phyloP scores from a whole-genome alignment of 2,329 filamentous ascomycete genomes.

The Cladophialophora yegresii region DNA sequence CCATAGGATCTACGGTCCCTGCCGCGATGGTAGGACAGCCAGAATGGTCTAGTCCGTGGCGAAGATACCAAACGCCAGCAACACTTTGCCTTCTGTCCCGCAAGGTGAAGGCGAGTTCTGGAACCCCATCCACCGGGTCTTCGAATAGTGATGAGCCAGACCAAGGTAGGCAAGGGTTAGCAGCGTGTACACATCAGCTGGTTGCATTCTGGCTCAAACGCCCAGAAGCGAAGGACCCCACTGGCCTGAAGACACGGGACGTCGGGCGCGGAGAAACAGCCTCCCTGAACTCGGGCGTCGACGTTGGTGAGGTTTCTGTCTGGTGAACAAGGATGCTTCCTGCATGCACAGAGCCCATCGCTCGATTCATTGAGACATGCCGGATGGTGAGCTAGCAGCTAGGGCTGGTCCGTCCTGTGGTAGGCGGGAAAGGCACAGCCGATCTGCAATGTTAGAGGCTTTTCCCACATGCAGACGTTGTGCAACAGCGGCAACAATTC shows the following conservation, averaged over 20 bases:
- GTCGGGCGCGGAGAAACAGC: conserved; percentile 9
- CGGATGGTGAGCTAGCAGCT: conserved; percentile 1
- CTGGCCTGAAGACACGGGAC: not conserved
- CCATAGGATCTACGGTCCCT: conserved; percentile 4
- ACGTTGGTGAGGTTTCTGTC: not conserved
- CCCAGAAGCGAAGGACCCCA: conserved; percentile 4
- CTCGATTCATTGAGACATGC: not conserved
- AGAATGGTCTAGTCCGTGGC: conserved; percentile 19
- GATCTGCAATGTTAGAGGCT: not conserved
- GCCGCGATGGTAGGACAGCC: conserved; percentile 11
- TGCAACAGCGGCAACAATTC: not conserved
- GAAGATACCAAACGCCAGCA: not conserved
- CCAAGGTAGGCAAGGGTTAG: conserved; percentile 4
- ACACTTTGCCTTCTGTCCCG: not conserved
- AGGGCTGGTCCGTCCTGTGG: not conserved
- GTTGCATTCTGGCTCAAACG: not conserved
- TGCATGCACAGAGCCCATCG: conserved; percentile 14
- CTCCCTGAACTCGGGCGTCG: conserved; percentile 1
- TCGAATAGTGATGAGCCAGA: conserved; percentile 10
- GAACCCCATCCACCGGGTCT: conserved; percentile 1
- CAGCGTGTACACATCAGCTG: conserved; percentile 1
- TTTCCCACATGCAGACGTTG: not conserved
- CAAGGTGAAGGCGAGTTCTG: not conserved
- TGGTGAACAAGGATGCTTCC: conserved; percentile 13
- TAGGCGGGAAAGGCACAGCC: not conserved